A percentile compares a stretch with the other conserved stretches of the same genome.
These are phyloP conservation scores for Nyssa sinensis DNA, from an alignment of 148 eudicot species.

Conservation along the genomic window DNA sequence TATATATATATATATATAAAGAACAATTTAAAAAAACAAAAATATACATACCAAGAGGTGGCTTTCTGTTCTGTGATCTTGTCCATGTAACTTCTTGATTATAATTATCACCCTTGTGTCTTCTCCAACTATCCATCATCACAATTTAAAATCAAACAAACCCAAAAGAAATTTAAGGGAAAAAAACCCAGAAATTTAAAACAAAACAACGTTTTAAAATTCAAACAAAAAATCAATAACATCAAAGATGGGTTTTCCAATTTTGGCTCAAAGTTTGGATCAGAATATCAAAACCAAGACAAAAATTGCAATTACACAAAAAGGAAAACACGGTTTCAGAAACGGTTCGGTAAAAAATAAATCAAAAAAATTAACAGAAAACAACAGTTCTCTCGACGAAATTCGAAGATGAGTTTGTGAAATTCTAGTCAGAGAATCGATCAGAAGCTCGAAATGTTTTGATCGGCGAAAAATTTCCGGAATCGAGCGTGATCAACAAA, in stretches of 20 bases:
- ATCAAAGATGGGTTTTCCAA: neutral
- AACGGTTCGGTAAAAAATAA: neutral
- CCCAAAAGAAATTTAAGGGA: neutral
- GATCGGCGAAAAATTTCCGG: neutral
- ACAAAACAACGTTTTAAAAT: neutral
- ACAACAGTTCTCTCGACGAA: neutral
- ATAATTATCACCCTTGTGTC: slow-evolving; percentile 23
- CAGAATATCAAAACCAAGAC: neutral
- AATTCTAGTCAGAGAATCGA: neutral
- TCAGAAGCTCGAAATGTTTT: neutral
- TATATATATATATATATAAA: neutral
- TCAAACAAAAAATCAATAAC: neutral
- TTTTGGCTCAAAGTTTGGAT: neutral
- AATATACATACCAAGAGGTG: slow-evolving; percentile 30
- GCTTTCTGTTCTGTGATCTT: slow-evolving; percentile 33
- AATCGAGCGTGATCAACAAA: neutral
- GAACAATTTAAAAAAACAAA: slow-evolving; percentile 1
- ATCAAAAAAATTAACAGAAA: neutral
- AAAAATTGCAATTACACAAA: neutral
- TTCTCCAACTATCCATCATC: slow-evolving; percentile 30
- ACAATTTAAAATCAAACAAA: slow-evolving; percentile 4
- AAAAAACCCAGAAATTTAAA: neutral
- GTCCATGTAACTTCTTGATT: slow-evolving; percentile 22
- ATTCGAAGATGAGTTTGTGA: neutral
- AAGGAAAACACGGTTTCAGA: neutral